Evolutionary conservation across 2,329 filamentous ascomycete genomes (phyloP), one percentile per base, ranked within the genome.

Genomic region (Cylindrodendrum hubeiense): DNA sequence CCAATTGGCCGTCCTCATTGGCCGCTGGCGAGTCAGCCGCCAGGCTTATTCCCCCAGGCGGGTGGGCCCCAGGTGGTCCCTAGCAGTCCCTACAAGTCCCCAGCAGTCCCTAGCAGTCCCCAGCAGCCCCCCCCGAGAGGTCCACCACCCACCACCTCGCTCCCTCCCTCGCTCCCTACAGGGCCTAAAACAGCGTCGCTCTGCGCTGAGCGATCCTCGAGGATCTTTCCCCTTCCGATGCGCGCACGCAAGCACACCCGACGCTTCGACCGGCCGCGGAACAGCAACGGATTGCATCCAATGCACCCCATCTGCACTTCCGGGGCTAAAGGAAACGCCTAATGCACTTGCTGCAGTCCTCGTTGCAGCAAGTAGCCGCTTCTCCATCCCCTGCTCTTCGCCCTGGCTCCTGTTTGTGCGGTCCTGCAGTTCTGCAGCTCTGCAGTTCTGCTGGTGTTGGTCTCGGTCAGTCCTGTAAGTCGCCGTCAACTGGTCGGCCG

Each of bases 1-100:
- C 54, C 54, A 63, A 63, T 63, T 63, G 61, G 50, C 21, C 49
- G 30, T 44, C 49, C 41, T 49, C 49, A 63, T 63, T 63, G 61
- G 61, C 54, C 43, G 49, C 37, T 58, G n/a, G 39, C 58, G 46
- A 58, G 53, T 58, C 60, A 58, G 54, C 53, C 54, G 53, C 52
- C 17, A 33, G 37, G 22, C 39, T 46, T 56, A 22, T 34, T 44
- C 51, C 24, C 60, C 47, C 34, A 24, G 53, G 28, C 54, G 34
- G 21, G 28, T 43, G 28, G 19, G 37, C 53, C 53, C 39, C 39
- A 60, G 50, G 39, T 39, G 57, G 49, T 47, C 57, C 28, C 28
- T 10, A 30, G 28, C 28, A 30, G 28, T 12, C 12, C 28, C 28
- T 12, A 30, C 8, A 8, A 30, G 28, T 21, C 19, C 19, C 41